Evolutionary conservation across 2,329 filamentous ascomycete species (phyloP).

Genomic region (Phialophora verrucosa): DNA sequence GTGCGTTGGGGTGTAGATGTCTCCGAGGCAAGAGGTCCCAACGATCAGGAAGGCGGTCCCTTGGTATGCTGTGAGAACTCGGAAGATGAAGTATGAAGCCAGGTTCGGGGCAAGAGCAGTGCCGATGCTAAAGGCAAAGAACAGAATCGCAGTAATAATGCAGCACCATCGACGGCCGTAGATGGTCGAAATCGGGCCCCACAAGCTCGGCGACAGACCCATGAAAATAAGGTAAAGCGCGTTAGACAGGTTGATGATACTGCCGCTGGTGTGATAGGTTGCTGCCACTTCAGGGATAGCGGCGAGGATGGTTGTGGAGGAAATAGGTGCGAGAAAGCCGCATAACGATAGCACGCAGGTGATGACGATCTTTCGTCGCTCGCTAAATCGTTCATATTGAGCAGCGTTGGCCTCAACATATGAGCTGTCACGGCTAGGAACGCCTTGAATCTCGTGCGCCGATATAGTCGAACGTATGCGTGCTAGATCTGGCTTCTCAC

Average conservation of each 20-base stretch:
- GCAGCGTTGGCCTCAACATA: conserved; percentile 53
- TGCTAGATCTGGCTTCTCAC: conserved; percentile 38
- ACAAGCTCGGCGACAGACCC: conserved; percentile 72
- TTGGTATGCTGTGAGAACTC: conserved; percentile 74
- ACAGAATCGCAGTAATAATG: conserved; percentile 65
- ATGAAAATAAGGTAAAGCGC: conserved; percentile 77
- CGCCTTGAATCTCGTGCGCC: conserved; percentile 39
- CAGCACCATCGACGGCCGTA: conserved; percentile 66
- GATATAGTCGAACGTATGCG: conserved; percentile 45
- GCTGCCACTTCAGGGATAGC: conserved; percentile 75
- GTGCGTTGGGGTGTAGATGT: conserved; percentile 69
- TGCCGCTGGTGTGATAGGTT: conserved; percentile 68
- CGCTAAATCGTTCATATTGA: conserved; percentile 68
- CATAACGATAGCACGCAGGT: conserved; percentile 74
- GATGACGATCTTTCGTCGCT: conserved; percentile 68
- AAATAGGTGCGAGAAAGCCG: conserved; percentile 76
- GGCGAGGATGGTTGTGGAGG: conserved; percentile 73
- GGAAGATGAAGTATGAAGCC: conserved; percentile 73
- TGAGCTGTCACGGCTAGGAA: conserved; percentile 33
- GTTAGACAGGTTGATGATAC: conserved; percentile 75
- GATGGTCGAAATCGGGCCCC: conserved; percentile 72
- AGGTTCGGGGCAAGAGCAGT: conserved; percentile 75
- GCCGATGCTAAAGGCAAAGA: conserved; percentile 72
- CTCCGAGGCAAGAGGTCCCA: conserved; percentile 71
- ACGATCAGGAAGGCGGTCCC: conserved; percentile 76